Percentiles rank a stretch among this genome's conserved stretches.
phyloP scores from a whole-genome alignment of 768 basidiomycete species.

The Austroboletus eburneus region DNA sequence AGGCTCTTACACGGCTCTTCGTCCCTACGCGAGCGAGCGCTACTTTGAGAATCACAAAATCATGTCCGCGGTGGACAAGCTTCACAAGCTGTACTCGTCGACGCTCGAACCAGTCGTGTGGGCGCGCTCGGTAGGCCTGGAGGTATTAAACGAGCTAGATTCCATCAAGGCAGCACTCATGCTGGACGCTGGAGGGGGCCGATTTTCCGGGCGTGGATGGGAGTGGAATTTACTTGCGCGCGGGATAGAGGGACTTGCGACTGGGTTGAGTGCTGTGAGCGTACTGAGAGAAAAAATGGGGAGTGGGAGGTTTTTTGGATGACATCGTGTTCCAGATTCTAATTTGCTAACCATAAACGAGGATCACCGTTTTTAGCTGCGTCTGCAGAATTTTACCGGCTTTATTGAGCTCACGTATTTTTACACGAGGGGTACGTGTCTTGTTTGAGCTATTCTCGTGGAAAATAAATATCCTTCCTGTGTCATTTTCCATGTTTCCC shows the following conservation, averaged over 20 bases:
- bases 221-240: conserved; percentile 33
- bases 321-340: background rate
- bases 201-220: conserved; percentile 30
- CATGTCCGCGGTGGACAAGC: conserved; percentile 81
- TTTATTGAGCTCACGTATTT: no score
- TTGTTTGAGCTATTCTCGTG: no score
- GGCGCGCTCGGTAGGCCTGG: conserved; percentile 83
- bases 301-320: conserved; percentile 1
- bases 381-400: no score
- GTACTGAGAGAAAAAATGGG: conserved; percentile 23
- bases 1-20: conserved; percentile 70
- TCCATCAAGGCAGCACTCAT: conserved; percentile 80
- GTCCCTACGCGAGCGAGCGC: conserved; percentile 73
- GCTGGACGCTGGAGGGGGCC: conserved; percentile 62
- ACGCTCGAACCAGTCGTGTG: conserved; percentile 71
- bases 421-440: no score
- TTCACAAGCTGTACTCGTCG: conserved; percentile 81
- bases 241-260: conserved; percentile 42
- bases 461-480: no score
- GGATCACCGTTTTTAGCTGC: no score
- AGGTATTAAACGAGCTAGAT: conserved; percentile 87
- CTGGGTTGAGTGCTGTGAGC: conserved; percentile 31
- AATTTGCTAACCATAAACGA: no score
- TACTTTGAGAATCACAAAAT: conserved; percentile 86
- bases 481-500: no score